Evolutionary conservation across 192 early-diverging fungal genomes (phyloP).

Genomic region (Linnemannia exigua): DNA sequence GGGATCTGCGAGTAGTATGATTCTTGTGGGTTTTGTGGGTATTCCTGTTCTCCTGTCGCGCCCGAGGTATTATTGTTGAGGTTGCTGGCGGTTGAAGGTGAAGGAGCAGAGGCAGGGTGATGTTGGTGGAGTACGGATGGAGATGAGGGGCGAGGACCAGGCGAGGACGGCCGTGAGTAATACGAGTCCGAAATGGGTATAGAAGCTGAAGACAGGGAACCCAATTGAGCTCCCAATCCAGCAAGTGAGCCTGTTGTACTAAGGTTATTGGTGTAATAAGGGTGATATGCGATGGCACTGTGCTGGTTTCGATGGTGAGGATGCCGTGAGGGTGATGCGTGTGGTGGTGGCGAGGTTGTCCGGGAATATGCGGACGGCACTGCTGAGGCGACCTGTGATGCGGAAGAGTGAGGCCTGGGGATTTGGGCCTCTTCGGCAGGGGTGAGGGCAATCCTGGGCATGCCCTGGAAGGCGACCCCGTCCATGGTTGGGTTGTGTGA

Average conservation of each 20-base stretch:
- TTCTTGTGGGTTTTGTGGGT: slow-evolving; percentile 53
- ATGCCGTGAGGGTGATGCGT: background rate
- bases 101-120: slow-evolving; percentile 5
- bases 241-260: slow-evolving; percentile 9
- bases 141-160: slow-evolving; percentile 27
- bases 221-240: slow-evolving; percentile 13
- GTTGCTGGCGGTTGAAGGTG: slow-evolving; percentile 14
- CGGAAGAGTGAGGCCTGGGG: slow-evolving; percentile 42
- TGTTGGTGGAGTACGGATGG: slow-evolving; percentile 10
- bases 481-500: slow-evolving; percentile 36
- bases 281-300: slow-evolving; percentile 27
- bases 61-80: background rate
- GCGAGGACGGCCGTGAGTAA: slow-evolving; percentile 39
- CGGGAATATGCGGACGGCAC: slow-evolving; percentile 40
- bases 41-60: slow-evolving; percentile 29
- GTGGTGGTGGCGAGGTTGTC: background rate
- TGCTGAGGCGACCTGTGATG: slow-evolving; percentile 44
- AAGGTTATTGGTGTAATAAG: slow-evolving; percentile 23
- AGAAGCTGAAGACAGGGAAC: slow-evolving; percentile 26
- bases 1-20: slow-evolving; percentile 44
- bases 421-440: slow-evolving; percentile 50
- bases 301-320: slow-evolving; percentile 25
- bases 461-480: slow-evolving; percentile 54
- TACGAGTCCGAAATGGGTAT: slow-evolving; percentile 20
- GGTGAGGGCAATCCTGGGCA: slow-evolving; percentile 54